These are phyloP conservation scores for Suhomyces bokatorum DNA, from an alignment of 1,139 yeast genomes.

Conservation along the genomic window DNA sequence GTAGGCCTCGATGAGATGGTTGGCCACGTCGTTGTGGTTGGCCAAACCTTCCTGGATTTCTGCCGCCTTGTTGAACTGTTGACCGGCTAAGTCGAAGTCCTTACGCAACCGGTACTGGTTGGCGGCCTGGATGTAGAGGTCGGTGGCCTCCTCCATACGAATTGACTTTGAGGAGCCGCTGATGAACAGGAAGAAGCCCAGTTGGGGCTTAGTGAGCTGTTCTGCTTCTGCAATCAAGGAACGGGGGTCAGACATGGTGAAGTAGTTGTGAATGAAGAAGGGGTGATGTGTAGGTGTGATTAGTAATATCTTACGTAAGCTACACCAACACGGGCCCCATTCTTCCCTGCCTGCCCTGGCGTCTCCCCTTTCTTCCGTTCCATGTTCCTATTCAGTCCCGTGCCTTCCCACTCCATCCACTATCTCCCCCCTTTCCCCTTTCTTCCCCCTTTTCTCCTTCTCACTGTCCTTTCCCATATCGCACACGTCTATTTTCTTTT, in stretches of 20 bases:
- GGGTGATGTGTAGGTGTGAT: neutral
- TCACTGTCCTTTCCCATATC: neutral
- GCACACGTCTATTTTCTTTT: neutral
- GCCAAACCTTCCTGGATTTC: slow-evolving; percentile 72
- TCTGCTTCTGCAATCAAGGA: slow-evolving; percentile 47
- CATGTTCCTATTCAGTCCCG: neutral
- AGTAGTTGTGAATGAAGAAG: neutral
- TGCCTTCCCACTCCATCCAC: neutral
- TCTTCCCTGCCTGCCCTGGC: too few relatives aligned
- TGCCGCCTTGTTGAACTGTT: slow-evolving; percentile 84
- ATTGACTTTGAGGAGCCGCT: slow-evolving; percentile 68
- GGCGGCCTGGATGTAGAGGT: slow-evolving; percentile 86
- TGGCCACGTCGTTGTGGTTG: slow-evolving; percentile 89
- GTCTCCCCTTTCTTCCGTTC: too few relatives aligned
- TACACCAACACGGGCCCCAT: neutral
- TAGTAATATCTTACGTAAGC: neutral
- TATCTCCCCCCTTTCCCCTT: neutral
- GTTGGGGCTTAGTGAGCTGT: slow-evolving; percentile 56
- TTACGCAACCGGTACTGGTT: slow-evolving; percentile 78
- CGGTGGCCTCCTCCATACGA: slow-evolving; percentile 89
- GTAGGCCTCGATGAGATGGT: slow-evolving; percentile 86
- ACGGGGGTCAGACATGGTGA: slow-evolving; percentile 40
- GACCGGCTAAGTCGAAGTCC: slow-evolving; percentile 73
- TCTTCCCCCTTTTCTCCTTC: neutral
- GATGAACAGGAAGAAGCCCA: slow-evolving; percentile 71